Evolutionary conservation across 768 basidiomycete genomes (phyloP).

Genomic region (Trametes meyenii): DNA sequence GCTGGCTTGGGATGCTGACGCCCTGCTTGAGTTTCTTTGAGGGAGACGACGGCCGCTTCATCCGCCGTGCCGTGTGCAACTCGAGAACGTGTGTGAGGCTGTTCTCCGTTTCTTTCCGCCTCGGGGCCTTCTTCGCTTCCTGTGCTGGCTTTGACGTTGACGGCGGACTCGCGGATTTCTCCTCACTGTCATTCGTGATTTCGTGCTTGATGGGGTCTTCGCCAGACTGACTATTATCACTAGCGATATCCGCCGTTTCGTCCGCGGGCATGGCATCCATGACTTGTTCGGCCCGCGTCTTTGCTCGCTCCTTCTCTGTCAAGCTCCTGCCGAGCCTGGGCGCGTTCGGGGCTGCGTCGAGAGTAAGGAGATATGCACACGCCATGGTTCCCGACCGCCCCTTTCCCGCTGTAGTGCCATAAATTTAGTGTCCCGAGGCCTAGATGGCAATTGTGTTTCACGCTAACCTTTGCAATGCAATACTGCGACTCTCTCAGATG

Average conservation of each 20-base stretch:
- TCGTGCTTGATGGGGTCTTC: slow-evolving; percentile 27
- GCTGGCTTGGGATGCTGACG: slow-evolving; percentile 81
- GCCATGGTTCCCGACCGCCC: slow-evolving; percentile 87
- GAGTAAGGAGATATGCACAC: slow-evolving; percentile 76
- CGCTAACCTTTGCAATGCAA: slow-evolving; percentile 82
- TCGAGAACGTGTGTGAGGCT: slow-evolving; percentile 59
- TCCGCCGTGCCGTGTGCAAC: slow-evolving; percentile 69
- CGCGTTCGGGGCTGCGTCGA: slow-evolving; percentile 49
- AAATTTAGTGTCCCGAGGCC: neutral
- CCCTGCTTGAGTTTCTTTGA: slow-evolving; percentile 46
- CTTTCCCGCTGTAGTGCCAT: slow-evolving; percentile 59
- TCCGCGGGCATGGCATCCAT: slow-evolving; percentile 53
- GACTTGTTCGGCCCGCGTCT: slow-evolving; percentile 49
- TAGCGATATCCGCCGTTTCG: slow-evolving; percentile 28
- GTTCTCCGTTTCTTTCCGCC: slow-evolving; percentile 11
- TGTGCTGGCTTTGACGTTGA: neutral
- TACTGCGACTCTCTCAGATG: slow-evolving; percentile 70
- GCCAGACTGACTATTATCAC: slow-evolving; percentile 3
- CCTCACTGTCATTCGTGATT: slow-evolving; percentile 4
- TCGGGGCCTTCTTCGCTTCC: neutral
- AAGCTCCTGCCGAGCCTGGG: slow-evolving; percentile 51
- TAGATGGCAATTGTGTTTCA: too few relatives aligned
- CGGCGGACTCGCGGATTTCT: neutral
- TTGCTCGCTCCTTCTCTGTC: slow-evolving; percentile 50
- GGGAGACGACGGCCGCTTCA: slow-evolving; percentile 49